Conservation (phyloP, 2,329 filamentous ascomycete species). For the Alternaria atra region DNA sequence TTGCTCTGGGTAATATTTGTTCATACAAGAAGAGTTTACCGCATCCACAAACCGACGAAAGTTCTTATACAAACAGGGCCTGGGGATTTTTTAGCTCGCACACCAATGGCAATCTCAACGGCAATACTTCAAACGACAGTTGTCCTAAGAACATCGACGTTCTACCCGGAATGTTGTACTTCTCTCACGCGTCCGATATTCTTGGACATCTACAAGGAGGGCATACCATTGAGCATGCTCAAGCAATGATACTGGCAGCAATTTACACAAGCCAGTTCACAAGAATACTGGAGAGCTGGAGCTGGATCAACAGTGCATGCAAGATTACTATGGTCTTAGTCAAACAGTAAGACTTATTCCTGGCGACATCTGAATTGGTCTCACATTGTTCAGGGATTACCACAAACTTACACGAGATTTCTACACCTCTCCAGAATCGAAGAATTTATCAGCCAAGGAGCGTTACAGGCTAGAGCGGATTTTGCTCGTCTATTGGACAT, state of each 20-base stretch:
- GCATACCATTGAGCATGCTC: constrained; percentile 82
- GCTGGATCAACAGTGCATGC: constrained; percentile 70
- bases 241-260: constrained; percentile 83
- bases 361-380: constrained; percentile 7
- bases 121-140: constrained; percentile 43
- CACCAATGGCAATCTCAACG: constrained; percentile 47
- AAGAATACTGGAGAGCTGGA: constrained; percentile 84
- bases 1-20: constrained; percentile 88
- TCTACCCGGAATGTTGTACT: constrained; percentile 90
- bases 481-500: constrained; percentile 86
- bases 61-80: constrained; percentile 20
- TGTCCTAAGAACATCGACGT: constrained; percentile 38
- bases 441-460: constrained; percentile 26
- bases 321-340: constrained; percentile 76
- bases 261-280: constrained; percentile 90
- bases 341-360: constrained; percentile 53
- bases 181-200: constrained; percentile 85
- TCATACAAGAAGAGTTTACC: constrained; percentile 59
- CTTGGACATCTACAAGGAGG: constrained; percentile 83
- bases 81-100: constrained; percentile 42
- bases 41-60: constrained; percentile 64
- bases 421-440: no score
- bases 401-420: no score
- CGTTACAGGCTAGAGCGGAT: constrained; percentile 52
- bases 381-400: no score